Base-by-base conservation (phyloP, 345 rosid species). In the Brassica nigra region DNA sequence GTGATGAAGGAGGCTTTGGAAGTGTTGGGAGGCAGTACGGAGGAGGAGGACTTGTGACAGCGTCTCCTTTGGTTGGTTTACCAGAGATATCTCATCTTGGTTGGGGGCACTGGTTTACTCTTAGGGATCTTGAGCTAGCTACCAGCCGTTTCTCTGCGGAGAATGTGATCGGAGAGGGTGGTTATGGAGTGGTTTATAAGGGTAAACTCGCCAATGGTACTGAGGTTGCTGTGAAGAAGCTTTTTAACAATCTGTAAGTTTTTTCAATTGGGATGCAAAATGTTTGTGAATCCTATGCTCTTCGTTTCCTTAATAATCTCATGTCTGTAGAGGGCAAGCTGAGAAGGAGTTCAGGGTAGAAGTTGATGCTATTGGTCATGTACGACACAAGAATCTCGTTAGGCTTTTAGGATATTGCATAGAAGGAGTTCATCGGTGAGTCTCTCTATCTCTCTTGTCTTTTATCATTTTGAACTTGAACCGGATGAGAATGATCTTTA, bases 81-180 rank as follows among this genome's bases (percentile, higher is more conserved):
- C 98, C 99, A 1, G 98, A 93, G 83, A 66, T 86, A 79, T 93
- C 99, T 0, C 99, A 91, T 77, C 98, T 95, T 81, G 99, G 99
- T 49, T 95, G 99, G 99, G 99, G 99, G 47, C 98, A 95, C 73
- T 93, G 98, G 97, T 95, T 95, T 83, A 95, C 99, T 73, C 98
- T 93, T 44, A 85, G 99, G 83, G 99, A 95, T 84, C 97, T 95
- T 68, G 87, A 95, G 83, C 85, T 87, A 37, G 97, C 99, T 0
- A 93, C 99, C 12, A 85, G 84, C 73, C 90, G 86, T 62, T 95
- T 95, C 77, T 74, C 92, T 8, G 79, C 91, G 0, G 94, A 88
- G 76, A 91, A 95, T 88, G 91, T 95, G 47, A 79, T 95, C 62
- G 99, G 99, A 33, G 99, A 95, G 81, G 99, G 99, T 70, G 99